Conservation (phyloP, 148 eudicot genomes). For the Vaccinium myrtillus region DNA sequence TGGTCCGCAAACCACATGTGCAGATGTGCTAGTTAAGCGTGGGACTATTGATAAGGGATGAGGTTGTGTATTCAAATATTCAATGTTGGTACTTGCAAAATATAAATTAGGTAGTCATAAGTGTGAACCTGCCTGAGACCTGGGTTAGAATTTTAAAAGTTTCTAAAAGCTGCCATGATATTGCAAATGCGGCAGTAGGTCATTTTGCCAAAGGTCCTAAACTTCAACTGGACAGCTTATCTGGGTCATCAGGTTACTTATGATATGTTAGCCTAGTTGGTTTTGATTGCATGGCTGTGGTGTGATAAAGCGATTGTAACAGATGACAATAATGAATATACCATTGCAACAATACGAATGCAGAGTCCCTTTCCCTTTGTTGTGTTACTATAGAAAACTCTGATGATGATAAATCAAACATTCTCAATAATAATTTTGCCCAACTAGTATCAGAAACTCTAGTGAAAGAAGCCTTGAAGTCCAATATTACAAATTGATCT, state of each 20-base stretch:
- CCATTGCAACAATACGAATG: not conserved
- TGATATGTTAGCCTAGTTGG: not conserved
- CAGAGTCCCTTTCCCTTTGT: not conserved
- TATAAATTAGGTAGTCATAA: not conserved
- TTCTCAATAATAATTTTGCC: not conserved
- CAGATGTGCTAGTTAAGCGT: not conserved
- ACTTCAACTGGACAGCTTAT: not conserved
- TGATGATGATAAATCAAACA: not conserved
- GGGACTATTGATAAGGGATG: not conserved
- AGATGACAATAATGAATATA: not conserved
- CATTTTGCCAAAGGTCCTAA: not conserved
- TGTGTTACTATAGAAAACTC: not conserved
- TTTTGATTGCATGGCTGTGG: not conserved
- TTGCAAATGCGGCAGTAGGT: not conserved
- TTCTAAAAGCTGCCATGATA: not conserved
- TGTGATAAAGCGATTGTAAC: not conserved
- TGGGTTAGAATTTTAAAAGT: not conserved
- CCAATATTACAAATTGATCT: not conserved
- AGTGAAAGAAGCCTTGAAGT: not conserved
- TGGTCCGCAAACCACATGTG: not conserved
- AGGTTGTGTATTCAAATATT: slow-evolving; percentile 7
- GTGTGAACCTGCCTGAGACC: not conserved
- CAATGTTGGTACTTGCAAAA: not conserved
- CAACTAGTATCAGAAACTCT: not conserved
- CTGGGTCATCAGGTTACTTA: not conserved